A percentile compares a stretch with the other conserved stretches of the same genome.
Conservation (phyloP, 495 filamentous ascomycete genomes). For the Hyphodiscus hymeniophilus region DNA sequence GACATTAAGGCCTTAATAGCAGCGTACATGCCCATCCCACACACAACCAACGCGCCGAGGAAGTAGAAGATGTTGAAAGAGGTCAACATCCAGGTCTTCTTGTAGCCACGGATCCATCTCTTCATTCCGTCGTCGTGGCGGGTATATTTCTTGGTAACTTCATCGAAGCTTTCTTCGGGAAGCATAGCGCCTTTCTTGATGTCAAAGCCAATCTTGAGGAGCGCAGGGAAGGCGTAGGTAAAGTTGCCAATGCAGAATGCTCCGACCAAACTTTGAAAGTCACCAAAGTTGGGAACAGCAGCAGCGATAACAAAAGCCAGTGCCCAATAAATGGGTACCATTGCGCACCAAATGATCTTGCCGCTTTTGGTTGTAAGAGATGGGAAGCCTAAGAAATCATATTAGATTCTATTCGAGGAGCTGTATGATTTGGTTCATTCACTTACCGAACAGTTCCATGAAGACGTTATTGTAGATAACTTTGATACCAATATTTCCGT, state of each 20-base stretch:
- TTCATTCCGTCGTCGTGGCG: constrained; percentile 24
- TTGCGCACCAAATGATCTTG: constrained; percentile 39
- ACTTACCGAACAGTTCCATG: not conserved
- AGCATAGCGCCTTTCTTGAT: constrained; percentile 32
- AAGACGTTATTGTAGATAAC: constrained; percentile 47
- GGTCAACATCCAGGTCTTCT: not conserved
- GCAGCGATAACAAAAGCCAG: constrained; percentile 41
- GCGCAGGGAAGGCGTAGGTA: not conserved
- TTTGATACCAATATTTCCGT: constrained; percentile 57
- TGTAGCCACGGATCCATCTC: constrained; percentile 30
- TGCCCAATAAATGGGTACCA: constrained; percentile 49
- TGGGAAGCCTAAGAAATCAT: constrained; percentile 25
- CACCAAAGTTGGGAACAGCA: constrained; percentile 39
- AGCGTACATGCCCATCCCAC: not conserved
- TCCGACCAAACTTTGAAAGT: constrained; percentile 33
- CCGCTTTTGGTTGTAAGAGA: constrained; percentile 36
- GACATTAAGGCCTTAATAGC: not conserved
- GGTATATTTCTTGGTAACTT: constrained; percentile 27
- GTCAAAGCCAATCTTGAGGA: constrained; percentile 33
- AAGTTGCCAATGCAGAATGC: constrained; percentile 29
- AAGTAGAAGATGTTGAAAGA: constrained; percentile 2
- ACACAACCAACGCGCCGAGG: not conserved
- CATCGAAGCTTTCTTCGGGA: constrained; percentile 36
- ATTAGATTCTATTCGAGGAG: not conserved
- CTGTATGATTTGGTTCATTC: too few relatives aligned